Evolutionary conservation across 2,329 filamentous ascomycete species (phyloP).

Genomic region (Fusarium haematococcum): DNA sequence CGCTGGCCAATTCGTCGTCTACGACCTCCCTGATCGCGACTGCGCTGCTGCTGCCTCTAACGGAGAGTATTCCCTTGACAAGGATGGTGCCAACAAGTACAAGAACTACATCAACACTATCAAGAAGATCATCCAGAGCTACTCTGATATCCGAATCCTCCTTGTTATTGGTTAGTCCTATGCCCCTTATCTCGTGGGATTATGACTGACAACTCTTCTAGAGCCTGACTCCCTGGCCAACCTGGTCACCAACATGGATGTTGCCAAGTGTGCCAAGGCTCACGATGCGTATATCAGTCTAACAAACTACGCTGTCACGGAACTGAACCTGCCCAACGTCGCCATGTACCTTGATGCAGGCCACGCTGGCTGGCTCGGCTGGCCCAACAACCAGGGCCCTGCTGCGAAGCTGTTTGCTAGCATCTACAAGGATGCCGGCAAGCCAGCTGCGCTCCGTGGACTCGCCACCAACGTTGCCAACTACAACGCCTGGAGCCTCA

Average conservation of each 20-base stretch:
- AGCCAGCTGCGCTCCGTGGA: conserved; percentile 63
- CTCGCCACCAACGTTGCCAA: conserved; percentile 70
- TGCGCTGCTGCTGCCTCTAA: conserved; percentile 68
- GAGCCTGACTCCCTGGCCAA: conserved; percentile 71
- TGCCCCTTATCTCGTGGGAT: fast-evolving
- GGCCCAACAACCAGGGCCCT: conserved; percentile 64
- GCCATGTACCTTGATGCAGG: conserved; percentile 70
- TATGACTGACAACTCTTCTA: conserved; percentile 29
- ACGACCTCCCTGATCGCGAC: conserved; percentile 69
- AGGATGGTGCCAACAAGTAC: conserved; percentile 65
- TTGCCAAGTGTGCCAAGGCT: conserved; percentile 62
- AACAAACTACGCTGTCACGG: conserved; percentile 62
- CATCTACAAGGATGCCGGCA: conserved; percentile 63
- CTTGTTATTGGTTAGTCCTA: conserved; percentile 56
- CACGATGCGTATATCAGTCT: conserved; percentile 62
- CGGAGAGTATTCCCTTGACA: conserved; percentile 64
- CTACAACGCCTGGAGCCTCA: conserved; percentile 64
- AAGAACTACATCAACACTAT: conserved; percentile 66
- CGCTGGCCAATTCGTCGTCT: conserved; percentile 65
- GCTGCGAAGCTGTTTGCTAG: conserved; percentile 60
- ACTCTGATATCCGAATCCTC: conserved; percentile 57
- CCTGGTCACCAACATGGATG: conserved; percentile 66
- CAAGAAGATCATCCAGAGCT: conserved; percentile 54
- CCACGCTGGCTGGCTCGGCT: conserved; percentile 70
- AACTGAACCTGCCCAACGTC: conserved; percentile 67